Evolutionary conservation across 78 protist genomes (phyloP), one percentile per base, ranked within the genome.

Genomic region (Dictyostelium firmibasis): DNA sequence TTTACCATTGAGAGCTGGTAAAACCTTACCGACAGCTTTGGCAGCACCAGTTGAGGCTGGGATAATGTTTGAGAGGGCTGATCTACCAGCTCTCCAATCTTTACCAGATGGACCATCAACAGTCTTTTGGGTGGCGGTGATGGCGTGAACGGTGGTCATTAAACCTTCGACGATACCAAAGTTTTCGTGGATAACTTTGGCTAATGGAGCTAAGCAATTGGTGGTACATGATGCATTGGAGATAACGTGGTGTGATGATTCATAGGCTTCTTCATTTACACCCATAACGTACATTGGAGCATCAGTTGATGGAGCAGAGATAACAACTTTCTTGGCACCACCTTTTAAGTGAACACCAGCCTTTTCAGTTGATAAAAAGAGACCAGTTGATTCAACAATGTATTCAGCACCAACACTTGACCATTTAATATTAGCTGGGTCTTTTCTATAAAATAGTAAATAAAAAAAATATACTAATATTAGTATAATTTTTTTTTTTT

Each of bases 41-140:
- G 99, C 99, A 3, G 99, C 99, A 33, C 99, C 99, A 33, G 99
- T 99, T 70, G 99, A 67, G 53, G 99, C 85, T 43, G 99, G 99
- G 96, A 99, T 99, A 96, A 99, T 99, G 99, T 99, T 99, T 89
- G 79, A 35, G 13, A 83, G 83, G 4, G 98, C 99, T 4, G 97
- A 96, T 23, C 99, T 98, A 27, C 99, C 99, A 29, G 96, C 97
- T 53, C 99, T 97, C 99, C 99, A 99, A 98, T 98, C 97, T 97
- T 97, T 97, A 81, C 87, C 87, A 16, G 98, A 92, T 41, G 99
- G 99, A 44, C 98, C 99, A 85, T 99, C 99, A 57, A 98, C 99
- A 74, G 98, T 96, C 92, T 94, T 92, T 98, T 99, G 99, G 23
- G 99, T 99, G 81, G 99, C 99, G 23, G 99, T 99, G 88, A 96